A percentile compares a stretch with the other conserved stretches of the same genome.
phyloP scores from a whole-genome alignment of 1,139 yeast species.

The Debaryomyces sp. region DNA sequence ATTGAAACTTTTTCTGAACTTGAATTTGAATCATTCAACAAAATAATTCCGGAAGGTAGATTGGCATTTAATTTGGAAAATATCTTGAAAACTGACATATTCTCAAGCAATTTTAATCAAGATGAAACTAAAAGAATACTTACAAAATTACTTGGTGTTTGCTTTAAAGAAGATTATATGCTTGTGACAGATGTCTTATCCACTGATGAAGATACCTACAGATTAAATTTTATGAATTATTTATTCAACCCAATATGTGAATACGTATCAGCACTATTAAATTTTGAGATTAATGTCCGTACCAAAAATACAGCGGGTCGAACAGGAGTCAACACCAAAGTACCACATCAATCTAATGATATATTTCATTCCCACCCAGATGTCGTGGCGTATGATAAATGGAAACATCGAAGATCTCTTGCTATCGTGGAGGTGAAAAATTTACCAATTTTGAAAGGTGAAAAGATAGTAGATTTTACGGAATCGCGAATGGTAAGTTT shows the following conservation, averaged over 20 bases:
- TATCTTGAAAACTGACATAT: too few relatives aligned
- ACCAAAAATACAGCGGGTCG: not conserved
- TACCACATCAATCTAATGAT: conserved; percentile 1
- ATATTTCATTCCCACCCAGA: too few relatives aligned
- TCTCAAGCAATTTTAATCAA: too few relatives aligned
- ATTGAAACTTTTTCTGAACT: not conserved
- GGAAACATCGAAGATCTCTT: too few relatives aligned
- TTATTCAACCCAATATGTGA: not conserved
- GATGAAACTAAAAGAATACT: not conserved
- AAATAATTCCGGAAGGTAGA: too few relatives aligned
- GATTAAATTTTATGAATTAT: not conserved
- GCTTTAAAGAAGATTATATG: not conserved
- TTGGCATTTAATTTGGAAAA: too few relatives aligned
- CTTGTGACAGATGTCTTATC: not conserved
- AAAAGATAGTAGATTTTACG: not conserved
- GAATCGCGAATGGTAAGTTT: not conserved
- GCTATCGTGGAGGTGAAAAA: too few relatives aligned
- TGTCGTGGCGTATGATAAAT: too few relatives aligned
- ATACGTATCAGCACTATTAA: not conserved
- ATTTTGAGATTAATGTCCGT: not conserved
- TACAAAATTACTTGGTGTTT: not conserved
- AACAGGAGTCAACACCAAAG: conserved; percentile 4
- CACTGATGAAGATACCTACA: not conserved
- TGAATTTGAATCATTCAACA: not conserved
- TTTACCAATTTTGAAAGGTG: not conserved